Base-by-base conservation (phyloP, 169 alveolate species). In the Eimeria mitis region DNA sequence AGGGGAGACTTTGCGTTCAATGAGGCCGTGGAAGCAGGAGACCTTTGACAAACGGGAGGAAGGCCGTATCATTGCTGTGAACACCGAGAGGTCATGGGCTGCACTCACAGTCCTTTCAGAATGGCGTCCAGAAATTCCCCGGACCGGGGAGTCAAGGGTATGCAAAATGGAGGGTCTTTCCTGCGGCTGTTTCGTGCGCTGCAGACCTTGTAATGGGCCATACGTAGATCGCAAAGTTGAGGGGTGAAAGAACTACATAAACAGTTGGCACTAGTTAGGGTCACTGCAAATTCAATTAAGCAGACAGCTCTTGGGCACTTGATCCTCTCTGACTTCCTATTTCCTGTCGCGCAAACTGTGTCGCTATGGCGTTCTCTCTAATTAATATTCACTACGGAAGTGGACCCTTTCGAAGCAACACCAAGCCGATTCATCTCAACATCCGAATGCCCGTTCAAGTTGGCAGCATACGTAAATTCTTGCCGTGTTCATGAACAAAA, bases 151-250 rank as follows among this genome's bases (percentile, higher is more conserved):
- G n/a, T 56, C 47, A 63, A 65, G 37, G 14, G 49, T 49, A 23
- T 61, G 92, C 81, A 63, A 28, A 87, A 1, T 61, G 23, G 42
- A 31, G 34, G 70, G 52, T 19, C 54, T 42, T n/a, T 34, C 81
- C 4, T 87, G 78, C n/a, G 92, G 92, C 52, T 87, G 92, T 52
- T 87, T 87, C 44, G 68, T 87, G 65, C 92, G 92, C 31, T 87
- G 92, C 79, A 73, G 54, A 40, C 2, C 83, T 73, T 73, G 83
- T 37, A 56, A 73, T 40, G 56, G 52, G 31, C 21, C 28, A 73
- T 40, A 2, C 0, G 56, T 40, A 40, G 56, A 21, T 2, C 40
- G 54, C 52, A 40, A 40, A 73, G 19, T 16, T 40, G 23, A 7
- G 75, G 9, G 52, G 40, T 37, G 37, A 5, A 31, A 31, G 21